phyloP scores from a whole-genome alignment of 306 rosid genomes.

The Alnus glutinosa region DNA sequence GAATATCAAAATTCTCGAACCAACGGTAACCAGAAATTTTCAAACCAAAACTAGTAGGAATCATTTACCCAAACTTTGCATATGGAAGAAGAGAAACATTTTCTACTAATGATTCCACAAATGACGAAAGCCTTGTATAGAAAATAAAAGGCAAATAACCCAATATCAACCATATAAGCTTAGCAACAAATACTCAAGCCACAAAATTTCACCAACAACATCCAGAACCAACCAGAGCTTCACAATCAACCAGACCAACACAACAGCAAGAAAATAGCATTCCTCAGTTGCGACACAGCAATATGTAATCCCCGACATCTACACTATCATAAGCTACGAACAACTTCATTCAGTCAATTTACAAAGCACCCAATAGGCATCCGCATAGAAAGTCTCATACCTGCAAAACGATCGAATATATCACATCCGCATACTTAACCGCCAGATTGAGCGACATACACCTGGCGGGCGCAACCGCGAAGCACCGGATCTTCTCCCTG shows the following conservation, averaged over 20 bases:
- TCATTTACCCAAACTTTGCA: background rate
- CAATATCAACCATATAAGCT: background rate
- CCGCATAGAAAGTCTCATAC: slow-evolving; percentile 24
- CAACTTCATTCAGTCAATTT: slow-evolving; percentile 6
- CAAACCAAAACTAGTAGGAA: background rate
- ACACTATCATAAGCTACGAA: background rate
- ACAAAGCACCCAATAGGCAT: background rate
- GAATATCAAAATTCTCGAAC: background rate
- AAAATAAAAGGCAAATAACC: background rate
- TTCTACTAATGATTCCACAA: background rate
- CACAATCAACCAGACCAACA: background rate
- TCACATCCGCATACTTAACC: slow-evolving; percentile 87
- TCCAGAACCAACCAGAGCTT: background rate
- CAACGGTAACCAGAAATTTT: background rate
- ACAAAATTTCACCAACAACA: background rate
- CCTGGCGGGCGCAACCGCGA: slow-evolving; percentile 85
- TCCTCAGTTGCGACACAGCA: too few relatives aligned
- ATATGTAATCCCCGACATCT: too few relatives aligned
- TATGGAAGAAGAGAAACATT: background rate
- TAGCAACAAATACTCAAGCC: background rate
- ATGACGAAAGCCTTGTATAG: background rate
- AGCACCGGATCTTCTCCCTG: slow-evolving; percentile 61
- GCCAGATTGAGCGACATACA: slow-evolving; percentile 96
- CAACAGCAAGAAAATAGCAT: background rate
- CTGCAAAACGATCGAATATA: slow-evolving; percentile 81